Conservation (phyloP, 208 protist species). For the Crithidia thermophila region DNA sequence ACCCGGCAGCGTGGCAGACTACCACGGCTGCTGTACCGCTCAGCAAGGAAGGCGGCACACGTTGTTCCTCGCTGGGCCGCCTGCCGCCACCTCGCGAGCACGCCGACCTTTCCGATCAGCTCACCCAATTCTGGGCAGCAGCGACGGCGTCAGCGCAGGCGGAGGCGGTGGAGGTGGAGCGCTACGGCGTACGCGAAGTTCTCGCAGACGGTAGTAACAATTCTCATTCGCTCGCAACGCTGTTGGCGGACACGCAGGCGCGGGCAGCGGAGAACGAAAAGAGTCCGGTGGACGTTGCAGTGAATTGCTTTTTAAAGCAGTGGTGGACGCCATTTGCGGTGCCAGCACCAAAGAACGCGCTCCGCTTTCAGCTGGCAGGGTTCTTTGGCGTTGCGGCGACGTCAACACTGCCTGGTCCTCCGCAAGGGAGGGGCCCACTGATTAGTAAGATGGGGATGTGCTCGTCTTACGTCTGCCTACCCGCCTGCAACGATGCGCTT, state of each 20-base stretch:
- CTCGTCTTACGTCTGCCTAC: too few relatives aligned
- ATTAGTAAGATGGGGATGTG: too few relatives aligned
- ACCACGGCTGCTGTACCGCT: too few relatives aligned
- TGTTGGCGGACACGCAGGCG: not conserved
- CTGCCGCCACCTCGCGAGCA: not conserved
- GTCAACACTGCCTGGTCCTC: not conserved
- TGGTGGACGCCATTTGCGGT: too few relatives aligned
- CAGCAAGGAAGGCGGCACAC: not conserved
- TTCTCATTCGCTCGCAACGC: not conserved
- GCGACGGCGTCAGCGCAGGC: not conserved
- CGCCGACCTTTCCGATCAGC: not conserved
- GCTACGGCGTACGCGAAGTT: constrained; percentile 23
- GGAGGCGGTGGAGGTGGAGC: constrained; percentile 4
- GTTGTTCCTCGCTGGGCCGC: not conserved
- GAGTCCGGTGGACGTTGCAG: not conserved
- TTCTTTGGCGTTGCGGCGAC: not conserved
- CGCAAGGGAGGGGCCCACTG: too few relatives aligned
- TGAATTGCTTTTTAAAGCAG: too few relatives aligned
- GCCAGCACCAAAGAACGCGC: too few relatives aligned
- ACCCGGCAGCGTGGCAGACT: too few relatives aligned
- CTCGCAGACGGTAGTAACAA: constrained; percentile 4
- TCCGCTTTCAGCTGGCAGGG: not conserved
- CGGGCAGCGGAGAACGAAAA: not conserved
- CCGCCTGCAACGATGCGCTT: too few relatives aligned
- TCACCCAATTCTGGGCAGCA: not conserved